Evolutionary conservation across 345 rosid genomes (phyloP).

Genomic region (Eucalyptus marginata): DNA sequence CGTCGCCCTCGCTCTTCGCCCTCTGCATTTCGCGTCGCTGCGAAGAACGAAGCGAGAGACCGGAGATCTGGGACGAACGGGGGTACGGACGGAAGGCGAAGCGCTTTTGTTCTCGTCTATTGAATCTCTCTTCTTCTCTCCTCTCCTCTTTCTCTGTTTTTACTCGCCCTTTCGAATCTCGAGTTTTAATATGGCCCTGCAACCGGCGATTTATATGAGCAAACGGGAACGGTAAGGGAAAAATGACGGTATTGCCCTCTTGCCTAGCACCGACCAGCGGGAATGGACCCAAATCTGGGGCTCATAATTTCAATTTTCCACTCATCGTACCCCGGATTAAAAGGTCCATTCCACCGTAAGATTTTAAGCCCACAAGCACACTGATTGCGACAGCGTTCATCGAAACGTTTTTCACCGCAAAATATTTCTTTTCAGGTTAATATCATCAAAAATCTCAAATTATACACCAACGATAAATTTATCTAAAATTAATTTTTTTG

Average conservation of each 20-base stretch:
- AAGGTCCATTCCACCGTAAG: background rate
- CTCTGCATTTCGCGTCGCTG: background rate
- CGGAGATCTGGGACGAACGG: background rate
- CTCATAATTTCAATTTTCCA: background rate
- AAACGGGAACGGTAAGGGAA: accelerated
- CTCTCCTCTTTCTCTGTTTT: no score
- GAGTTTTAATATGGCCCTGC: accelerated
- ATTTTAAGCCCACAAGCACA: background rate
- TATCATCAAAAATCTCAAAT: no score
- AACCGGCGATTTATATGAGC: background rate
- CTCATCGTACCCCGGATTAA: background rate
- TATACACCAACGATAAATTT: accelerated
- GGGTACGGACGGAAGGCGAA: background rate
- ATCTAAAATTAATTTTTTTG: accelerated
- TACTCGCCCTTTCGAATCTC: background rate
- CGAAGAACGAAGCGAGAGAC: background rate
- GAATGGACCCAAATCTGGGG: background rate
- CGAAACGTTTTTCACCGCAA: no score
- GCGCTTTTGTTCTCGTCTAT: background rate
- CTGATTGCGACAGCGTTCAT: accelerated
- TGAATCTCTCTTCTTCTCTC: background rate
- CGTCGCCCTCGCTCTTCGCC: background rate
- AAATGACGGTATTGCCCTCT: background rate
- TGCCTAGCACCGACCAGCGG: background rate
- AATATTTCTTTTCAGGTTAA: accelerated